Percentiles rank a stretch among this genome's conserved stretches.
These are phyloP conservation scores for Pseudofabraea citricarpa DNA, from an alignment of 2,329 filamentous ascomycete genomes.

Conservation along the genomic window DNA sequence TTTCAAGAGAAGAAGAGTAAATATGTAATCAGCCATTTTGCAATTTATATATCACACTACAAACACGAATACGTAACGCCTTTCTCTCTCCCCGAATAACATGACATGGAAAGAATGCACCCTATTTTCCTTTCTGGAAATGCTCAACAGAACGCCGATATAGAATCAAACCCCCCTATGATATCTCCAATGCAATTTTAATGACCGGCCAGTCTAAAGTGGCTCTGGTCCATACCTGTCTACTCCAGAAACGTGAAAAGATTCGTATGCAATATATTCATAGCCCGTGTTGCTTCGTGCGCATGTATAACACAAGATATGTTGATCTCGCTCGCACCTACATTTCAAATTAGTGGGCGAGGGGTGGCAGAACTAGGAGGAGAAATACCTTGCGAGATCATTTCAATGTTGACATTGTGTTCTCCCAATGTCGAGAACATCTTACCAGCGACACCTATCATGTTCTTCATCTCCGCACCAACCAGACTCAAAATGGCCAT, in stretches of 20 bases:
- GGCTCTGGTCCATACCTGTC: no score
- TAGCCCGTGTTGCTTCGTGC: conserved; percentile 81
- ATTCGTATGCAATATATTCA: conserved; percentile 95
- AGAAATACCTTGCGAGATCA: conserved; percentile 88
- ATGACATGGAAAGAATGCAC: no score
- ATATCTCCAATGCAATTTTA: no score
- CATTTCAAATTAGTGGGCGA: conserved; percentile 5
- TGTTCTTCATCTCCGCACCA: conserved; percentile 95
- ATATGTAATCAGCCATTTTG: no score
- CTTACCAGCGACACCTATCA: conserved; percentile 85
- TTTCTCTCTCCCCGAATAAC: no score
- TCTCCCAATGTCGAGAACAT: conserved; percentile 96
- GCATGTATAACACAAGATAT: conserved; percentile 97
- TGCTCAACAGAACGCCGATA: no score
- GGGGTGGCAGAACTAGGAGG: conserved; percentile 1
- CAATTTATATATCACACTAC: no score
- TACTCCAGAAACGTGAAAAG: conserved; percentile 89
- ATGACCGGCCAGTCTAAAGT: no score
- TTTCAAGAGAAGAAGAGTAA: no score
- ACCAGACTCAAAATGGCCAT: conserved; percentile 97
- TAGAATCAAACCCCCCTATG: no score
- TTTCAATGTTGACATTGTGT: conserved; percentile 94
- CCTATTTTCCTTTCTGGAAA: no score
- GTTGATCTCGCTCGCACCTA: conserved; percentile 97
- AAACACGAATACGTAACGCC: no score